A percentile compares a stretch with the other conserved stretches of the same genome.
Evolutionary conservation across 169 alveolate species (phyloP).

Genomic region (Babesia divergens): DNA sequence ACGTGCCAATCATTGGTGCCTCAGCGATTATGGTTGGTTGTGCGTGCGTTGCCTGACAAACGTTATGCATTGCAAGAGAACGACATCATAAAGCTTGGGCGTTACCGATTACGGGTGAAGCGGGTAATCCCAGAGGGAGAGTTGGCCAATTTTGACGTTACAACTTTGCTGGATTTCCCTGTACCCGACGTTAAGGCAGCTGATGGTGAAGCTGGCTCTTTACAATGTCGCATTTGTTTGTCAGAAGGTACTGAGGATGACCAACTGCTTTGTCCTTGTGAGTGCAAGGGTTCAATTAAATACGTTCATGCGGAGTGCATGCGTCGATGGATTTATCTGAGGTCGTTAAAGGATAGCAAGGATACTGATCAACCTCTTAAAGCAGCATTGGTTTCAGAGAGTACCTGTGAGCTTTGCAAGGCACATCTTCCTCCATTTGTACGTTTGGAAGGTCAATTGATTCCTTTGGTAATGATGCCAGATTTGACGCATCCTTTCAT

Average conservation of each 20-base stretch:
- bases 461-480: conserved; percentile 80
- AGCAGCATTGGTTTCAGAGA: conserved; percentile 73
- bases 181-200: conserved; percentile 47
- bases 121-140: conserved; percentile 72
- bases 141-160: conserved; percentile 10
- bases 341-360: conserved; percentile 73
- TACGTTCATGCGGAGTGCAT: conserved; percentile 93
- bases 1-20: conserved; percentile 58
- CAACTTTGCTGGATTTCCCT: conserved; percentile 10
- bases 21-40: conserved; percentile 88
- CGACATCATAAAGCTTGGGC: conserved; percentile 90
- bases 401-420: conserved; percentile 84
- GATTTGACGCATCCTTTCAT: conserved; percentile 84
- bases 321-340: conserved; percentile 91
- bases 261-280: conserved; percentile 88
- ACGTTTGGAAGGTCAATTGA: conserved; percentile 71
- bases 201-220: conserved; percentile 19
- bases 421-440: conserved; percentile 77
- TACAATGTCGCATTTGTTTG: conserved; percentile 91
- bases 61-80: conserved; percentile 84
- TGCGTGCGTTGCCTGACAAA: conserved; percentile 81
- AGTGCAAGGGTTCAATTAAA: conserved; percentile 90
- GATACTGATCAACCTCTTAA: conserved; percentile 48
- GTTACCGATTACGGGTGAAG: conserved; percentile 88
- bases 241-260: conserved; percentile 85